Base-by-base conservation (phyloP, 2,329 filamentous ascomycete genomes). In the Leptographium galeiforme region DNA sequence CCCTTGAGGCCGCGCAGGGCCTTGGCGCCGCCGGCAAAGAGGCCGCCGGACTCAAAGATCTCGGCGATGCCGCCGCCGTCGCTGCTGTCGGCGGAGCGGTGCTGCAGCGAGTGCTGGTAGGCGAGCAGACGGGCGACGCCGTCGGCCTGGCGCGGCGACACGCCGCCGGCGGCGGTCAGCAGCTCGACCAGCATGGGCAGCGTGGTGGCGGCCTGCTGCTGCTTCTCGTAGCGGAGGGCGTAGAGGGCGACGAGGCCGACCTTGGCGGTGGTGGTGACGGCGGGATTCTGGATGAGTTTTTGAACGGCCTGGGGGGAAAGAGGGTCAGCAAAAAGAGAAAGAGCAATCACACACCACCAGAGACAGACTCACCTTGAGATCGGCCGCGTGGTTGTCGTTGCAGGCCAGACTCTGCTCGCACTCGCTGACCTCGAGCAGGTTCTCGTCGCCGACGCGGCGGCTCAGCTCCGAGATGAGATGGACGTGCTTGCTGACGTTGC, bases 401-500 rank as follows among this genome's bases (percentile, higher is more conserved):
- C 94, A 98, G 48, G 91, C 93, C 53, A 98, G 72, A 64, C 90
- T 96, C 67, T 98, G 93, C 69, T 98, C 93, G 48, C 97, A 76
- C 71, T 98, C 93, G 68, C 89, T 95, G 54, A 97, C 89, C 67
- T 98, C 93, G n/a, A 98, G 75, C 41, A 98, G 70, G 60, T 82
- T 89, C 61, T 97, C 87, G 41, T 85, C 81, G 8, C 85, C 87
- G 14, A 98, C 90, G 53, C 87, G 81, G 54, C 91, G 79, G 66
- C 89, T 96, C 43, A 98, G 76, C 65, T 98, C 94, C 0, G 89
- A 89, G 25, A 98, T 93, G 25, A 98, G 73, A 0, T 93, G 95
- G 54, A 98, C 94, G 65, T 98, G 93, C 66, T 98, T 98, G 71
- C 90, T 97, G 52, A 98, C 93, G 61, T 98, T 98, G 40, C 93